A percentile compares a stretch with the other conserved stretches of the same genome.
Evolutionary conservation across 176 grass and related monocot genomes (phyloP).

Genomic region (Miscanthus lutarioriparius): DNA sequence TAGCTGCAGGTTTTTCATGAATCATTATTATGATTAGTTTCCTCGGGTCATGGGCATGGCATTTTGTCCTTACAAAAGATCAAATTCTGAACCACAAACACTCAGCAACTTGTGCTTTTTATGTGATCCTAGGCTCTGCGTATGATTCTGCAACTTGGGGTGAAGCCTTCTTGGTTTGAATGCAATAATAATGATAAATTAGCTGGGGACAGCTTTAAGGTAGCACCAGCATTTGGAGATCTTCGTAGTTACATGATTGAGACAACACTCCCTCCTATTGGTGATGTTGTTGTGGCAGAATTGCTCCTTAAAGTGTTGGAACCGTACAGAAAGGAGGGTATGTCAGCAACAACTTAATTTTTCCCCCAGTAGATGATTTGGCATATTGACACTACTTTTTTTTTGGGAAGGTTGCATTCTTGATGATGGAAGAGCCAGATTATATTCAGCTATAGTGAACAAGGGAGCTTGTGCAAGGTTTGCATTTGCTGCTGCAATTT

Average conservation of each 20-base stretch:
- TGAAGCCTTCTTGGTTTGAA: slow-evolving; percentile 94
- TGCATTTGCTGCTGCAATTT: slow-evolving; percentile 90
- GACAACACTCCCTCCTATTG: slow-evolving; percentile 76
- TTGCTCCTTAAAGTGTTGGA: slow-evolving; percentile 94
- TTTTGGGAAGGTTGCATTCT: slow-evolving; percentile 83
- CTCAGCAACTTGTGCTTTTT: slow-evolving; percentile 17
- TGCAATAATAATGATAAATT: slow-evolving; percentile 43
- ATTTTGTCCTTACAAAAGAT: slow-evolving; percentile 21
- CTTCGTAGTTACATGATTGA: slow-evolving; percentile 95
- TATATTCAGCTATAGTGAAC: slow-evolving; percentile 76
- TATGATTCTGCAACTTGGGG: slow-evolving; percentile 92
- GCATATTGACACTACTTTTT: slow-evolving; percentile 18
- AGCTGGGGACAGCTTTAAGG: slow-evolving; percentile 45
- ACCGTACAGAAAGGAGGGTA: slow-evolving; percentile 93
- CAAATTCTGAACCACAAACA: slow-evolving; percentile 7
- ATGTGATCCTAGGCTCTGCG: slow-evolving; percentile 65
- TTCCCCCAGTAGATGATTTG: slow-evolving; percentile 25
- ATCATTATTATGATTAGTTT: slow-evolving; percentile 28
- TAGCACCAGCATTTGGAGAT: slow-evolving; percentile 52
- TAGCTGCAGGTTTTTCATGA: not conserved
- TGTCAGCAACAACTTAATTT: slow-evolving; percentile 7
- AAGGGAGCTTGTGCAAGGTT: slow-evolving; percentile 77
- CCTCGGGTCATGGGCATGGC: not conserved
- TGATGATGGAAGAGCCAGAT: slow-evolving; percentile 83
- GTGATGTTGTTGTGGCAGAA: slow-evolving; percentile 87